Conservation (phyloP, 495 filamentous ascomycete genomes). For the Hypoxylon cercidicola region DNA sequence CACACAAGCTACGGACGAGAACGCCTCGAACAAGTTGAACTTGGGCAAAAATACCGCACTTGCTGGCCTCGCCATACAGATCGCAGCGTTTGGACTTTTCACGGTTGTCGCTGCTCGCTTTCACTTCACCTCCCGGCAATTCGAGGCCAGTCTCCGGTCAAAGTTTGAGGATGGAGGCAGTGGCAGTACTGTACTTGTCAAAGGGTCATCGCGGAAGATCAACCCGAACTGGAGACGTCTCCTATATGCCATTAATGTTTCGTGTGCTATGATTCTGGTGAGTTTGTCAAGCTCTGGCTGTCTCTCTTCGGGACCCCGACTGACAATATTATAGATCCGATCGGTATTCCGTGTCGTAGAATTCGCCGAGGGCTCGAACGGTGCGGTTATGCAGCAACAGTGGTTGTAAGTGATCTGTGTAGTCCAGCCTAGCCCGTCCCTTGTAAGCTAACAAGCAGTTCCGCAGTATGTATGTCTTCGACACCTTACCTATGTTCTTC, state of each 20-base stretch:
- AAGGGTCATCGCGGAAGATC: slow-evolving; percentile 45
- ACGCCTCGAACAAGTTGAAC: slow-evolving; percentile 46
- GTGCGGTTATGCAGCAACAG: slow-evolving; percentile 43
- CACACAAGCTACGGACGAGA: slow-evolving; percentile 35
- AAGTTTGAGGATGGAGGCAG: slow-evolving; percentile 40
- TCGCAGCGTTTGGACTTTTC: slow-evolving; percentile 52
- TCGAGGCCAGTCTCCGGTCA: slow-evolving; percentile 44
- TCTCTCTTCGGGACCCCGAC: not conserved
- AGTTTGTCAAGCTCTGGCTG: slow-evolving; percentile 16
- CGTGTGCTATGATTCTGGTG: slow-evolving; percentile 50
- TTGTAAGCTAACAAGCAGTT: slow-evolving; percentile 19
- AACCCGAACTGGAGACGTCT: slow-evolving; percentile 50
- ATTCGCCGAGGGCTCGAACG: slow-evolving; percentile 43
- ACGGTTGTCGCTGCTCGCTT: slow-evolving; percentile 51
- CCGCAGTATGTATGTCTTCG: slow-evolving; percentile 46
- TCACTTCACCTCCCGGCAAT: slow-evolving; percentile 54
- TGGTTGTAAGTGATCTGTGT: slow-evolving; percentile 40
- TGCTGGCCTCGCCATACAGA: slow-evolving; percentile 49
- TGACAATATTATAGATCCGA: slow-evolving; percentile 46
- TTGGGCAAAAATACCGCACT: slow-evolving; percentile 53
- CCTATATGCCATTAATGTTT: slow-evolving; percentile 46
- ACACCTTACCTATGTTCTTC: slow-evolving; percentile 48
- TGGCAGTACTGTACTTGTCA: slow-evolving; percentile 47
- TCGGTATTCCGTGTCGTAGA: slow-evolving; percentile 54
- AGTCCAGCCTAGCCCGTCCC: not conserved